A percentile compares a stretch with the other conserved stretches of the same genome.
Conservation (phyloP, 78 protist genomes). For the Isochrysis galbana region DNA sequence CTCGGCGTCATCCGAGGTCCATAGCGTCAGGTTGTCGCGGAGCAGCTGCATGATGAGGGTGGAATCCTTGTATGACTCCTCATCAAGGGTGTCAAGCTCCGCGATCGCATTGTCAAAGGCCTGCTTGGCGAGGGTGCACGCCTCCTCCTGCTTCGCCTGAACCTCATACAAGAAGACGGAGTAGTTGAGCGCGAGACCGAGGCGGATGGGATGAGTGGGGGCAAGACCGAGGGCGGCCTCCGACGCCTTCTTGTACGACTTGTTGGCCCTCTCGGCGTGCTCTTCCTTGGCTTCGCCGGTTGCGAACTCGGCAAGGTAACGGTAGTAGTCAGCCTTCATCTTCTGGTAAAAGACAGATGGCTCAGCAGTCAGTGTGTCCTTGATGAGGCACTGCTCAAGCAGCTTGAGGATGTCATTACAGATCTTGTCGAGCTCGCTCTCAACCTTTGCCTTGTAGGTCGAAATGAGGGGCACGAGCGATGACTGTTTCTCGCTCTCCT, state of each 20-base stretch:
- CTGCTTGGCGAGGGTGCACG: slow-evolving; percentile 44
- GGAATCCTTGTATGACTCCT: slow-evolving; percentile 76
- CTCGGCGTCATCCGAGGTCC: slow-evolving; percentile 84
- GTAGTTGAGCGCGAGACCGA: slow-evolving; percentile 84
- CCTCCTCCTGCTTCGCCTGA: background rate
- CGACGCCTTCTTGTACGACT: slow-evolving; percentile 88
- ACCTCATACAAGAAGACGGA: slow-evolving; percentile 79
- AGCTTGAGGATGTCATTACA: slow-evolving; percentile 84
- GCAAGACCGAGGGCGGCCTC: slow-evolving; percentile 59
- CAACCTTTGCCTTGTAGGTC: slow-evolving; percentile 34
- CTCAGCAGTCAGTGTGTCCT: slow-evolving; percentile 70
- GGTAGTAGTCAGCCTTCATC: slow-evolving; percentile 65
- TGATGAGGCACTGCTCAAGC: slow-evolving; percentile 83
- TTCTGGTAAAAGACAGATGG: slow-evolving; percentile 86
- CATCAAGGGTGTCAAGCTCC: slow-evolving; percentile 77
- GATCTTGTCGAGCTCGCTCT: slow-evolving; percentile 79
- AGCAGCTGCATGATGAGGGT: slow-evolving; percentile 83
- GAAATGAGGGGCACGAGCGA: background rate
- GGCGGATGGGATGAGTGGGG: slow-evolving; percentile 83
- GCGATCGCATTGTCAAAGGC: slow-evolving; percentile 82
- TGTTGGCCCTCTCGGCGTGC: background rate
- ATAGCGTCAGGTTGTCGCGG: slow-evolving; percentile 96
- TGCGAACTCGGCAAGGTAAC: slow-evolving; percentile 95
- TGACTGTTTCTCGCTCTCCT: slow-evolving; percentile 21
- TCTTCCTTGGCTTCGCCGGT: background rate